Conservation (phyloP, 345 rosid species). For the Erodium maritimum region DNA sequence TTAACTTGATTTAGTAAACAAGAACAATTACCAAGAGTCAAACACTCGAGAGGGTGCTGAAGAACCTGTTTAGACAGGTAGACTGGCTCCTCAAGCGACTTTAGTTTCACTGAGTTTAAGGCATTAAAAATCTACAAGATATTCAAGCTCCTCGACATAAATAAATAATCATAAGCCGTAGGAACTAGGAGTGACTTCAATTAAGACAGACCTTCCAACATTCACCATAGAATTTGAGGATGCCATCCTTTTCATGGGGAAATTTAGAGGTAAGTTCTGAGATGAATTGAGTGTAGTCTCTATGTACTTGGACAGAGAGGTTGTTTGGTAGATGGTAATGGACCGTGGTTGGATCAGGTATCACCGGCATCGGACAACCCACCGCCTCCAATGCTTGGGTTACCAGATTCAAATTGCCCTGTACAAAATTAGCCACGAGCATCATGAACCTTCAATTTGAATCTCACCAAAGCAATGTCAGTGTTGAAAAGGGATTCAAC, state of each 20-base stretch:
- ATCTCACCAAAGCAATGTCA: neutral
- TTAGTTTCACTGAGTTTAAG: slow-evolving; percentile 75
- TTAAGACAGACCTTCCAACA: slow-evolving; percentile 86
- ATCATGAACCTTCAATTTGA: neutral
- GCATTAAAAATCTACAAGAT: slow-evolving; percentile 66
- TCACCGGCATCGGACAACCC: slow-evolving; percentile 76
- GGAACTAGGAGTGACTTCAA: slow-evolving; percentile 14
- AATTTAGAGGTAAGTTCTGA: slow-evolving; percentile 54
- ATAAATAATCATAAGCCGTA: slow-evolving; percentile 6
- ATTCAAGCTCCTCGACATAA: slow-evolving; percentile 10
- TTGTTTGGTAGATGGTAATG: slow-evolving; percentile 82
- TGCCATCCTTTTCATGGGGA: slow-evolving; percentile 84
- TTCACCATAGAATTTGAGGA: slow-evolving; percentile 60
- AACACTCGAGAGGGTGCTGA: slow-evolving; percentile 76
- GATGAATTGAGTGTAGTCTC: slow-evolving; percentile 56
- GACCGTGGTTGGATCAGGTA: slow-evolving; percentile 91
- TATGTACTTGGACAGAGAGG: slow-evolving; percentile 69
- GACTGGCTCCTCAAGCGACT: slow-evolving; percentile 93
- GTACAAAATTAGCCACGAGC: neutral
- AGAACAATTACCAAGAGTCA: slow-evolving; percentile 66
- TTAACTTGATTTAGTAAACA: neutral
- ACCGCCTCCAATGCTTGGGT: slow-evolving; percentile 82
- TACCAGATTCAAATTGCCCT: slow-evolving; percentile 89
- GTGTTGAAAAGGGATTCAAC: too few relatives aligned
- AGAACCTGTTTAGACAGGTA: slow-evolving; percentile 90